Evolutionary conservation across 768 basidiomycete genomes (phyloP).

Genomic region (Phaeolepiota aurea): DNA sequence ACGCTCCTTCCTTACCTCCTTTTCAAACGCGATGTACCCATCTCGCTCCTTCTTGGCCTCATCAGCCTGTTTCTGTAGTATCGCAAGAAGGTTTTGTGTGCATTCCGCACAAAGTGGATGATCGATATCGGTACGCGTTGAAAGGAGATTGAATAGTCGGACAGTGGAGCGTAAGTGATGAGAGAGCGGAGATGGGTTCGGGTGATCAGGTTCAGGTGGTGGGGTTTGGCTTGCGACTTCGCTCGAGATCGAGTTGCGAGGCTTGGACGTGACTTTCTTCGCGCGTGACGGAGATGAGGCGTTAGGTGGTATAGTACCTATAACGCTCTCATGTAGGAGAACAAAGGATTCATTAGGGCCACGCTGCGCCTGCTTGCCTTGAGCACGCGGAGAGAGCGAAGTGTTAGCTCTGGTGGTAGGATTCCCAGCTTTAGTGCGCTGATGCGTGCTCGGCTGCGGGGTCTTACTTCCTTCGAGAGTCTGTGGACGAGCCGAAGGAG

Average conservation of each 20-base stretch:
- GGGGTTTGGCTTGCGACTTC: conserved; percentile 17
- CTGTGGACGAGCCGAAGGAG: conserved; percentile 26
- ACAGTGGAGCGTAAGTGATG: conserved; percentile 71
- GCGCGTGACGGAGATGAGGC: conserved; percentile 29
- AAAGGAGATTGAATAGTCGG: conserved; percentile 69
- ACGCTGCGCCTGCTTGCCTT: conserved; percentile 54
- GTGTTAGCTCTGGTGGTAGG: conserved; percentile 20
- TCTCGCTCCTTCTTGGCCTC: conserved; percentile 89
- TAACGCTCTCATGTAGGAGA: conserved; percentile 76
- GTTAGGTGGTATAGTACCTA: conserved; percentile 59
- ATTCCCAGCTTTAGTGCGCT: conserved; percentile 38
- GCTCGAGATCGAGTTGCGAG: conserved; percentile 18
- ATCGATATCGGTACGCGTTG: conserved; percentile 72
- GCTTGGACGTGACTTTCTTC: conserved; percentile 37
- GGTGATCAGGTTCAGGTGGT: conserved; percentile 41
- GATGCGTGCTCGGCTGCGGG: conserved; percentile 34
- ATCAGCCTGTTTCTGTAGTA: conserved; percentile 74
- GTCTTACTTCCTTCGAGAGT: conserved; percentile 22
- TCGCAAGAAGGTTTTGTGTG: conserved; percentile 69
- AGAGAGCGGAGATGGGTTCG: conserved; percentile 66
- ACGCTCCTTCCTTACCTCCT: conserved; percentile 74
- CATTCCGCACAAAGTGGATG: conserved; percentile 96
- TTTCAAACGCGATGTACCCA: conserved; percentile 89
- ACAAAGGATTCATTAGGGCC: conserved; percentile 86
- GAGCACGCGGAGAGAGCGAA: conserved; percentile 44